phyloP scores from a whole-genome alignment of 257 asterid species.

The Misopates orontium region DNA sequence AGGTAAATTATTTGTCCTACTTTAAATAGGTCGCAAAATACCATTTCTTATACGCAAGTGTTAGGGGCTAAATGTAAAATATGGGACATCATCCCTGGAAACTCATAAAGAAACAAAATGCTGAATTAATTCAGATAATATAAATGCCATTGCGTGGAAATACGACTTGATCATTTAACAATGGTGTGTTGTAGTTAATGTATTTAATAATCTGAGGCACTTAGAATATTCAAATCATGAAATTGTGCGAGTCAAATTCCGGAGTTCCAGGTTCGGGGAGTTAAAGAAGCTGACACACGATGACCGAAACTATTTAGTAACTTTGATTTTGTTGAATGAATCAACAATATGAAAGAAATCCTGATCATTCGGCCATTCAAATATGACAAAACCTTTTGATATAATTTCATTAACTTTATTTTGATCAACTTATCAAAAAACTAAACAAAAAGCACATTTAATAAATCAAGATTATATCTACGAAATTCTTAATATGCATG shows the following conservation, averaged over 20 bases:
- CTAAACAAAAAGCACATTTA: constrained; percentile 30
- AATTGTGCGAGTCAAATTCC: constrained; percentile 50
- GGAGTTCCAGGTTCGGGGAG: constrained; percentile 54
- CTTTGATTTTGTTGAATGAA: too few species aligned
- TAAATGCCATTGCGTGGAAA: too few species aligned
- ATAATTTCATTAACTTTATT: constrained; percentile 40
- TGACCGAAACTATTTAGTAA: not conserved
- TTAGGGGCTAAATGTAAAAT: too few species aligned
- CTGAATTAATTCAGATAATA: not conserved
- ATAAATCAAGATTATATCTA: not conserved
- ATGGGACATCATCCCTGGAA: too few species aligned
- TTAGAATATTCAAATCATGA: constrained; percentile 29
- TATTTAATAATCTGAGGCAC: constrained; percentile 20
- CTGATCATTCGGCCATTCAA: too few species aligned
- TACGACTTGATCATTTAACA: not conserved
- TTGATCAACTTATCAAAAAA: too few species aligned
- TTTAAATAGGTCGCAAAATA: too few species aligned
- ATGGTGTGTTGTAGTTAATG: constrained; percentile 3
- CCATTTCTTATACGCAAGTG: too few species aligned
- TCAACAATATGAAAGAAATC: too few species aligned
- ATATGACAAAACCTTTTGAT: not conserved
- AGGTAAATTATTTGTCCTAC: too few species aligned
- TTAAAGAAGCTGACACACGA: constrained; percentile 55
- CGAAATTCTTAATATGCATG: not conserved
- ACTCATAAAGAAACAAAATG: not conserved